phyloP scores from a whole-genome alignment of 768 basidiomycete species.

The Boletus subcaerulescens region DNA sequence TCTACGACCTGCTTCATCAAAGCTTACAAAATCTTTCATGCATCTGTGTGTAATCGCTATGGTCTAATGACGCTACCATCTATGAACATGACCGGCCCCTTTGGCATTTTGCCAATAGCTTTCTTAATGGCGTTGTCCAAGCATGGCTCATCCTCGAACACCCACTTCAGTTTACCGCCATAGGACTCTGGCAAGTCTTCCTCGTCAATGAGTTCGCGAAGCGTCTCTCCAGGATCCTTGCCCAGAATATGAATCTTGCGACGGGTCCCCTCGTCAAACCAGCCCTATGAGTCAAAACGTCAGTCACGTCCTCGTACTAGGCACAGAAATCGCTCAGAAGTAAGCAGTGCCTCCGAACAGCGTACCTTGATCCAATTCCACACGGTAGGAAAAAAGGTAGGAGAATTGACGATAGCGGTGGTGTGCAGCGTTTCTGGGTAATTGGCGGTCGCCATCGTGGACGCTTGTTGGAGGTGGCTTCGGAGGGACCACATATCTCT shows the following conservation, averaged over 20 bases:
- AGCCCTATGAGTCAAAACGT: slow-evolving; percentile 41
- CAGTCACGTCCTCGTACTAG: too few species aligned
- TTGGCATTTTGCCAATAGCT: slow-evolving; percentile 50
- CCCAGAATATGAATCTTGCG: slow-evolving; percentile 76
- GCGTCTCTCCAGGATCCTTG: slow-evolving; percentile 49
- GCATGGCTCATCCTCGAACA: slow-evolving; percentile 61
- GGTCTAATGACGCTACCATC: slow-evolving; percentile 40
- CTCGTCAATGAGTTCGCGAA: slow-evolving; percentile 48
- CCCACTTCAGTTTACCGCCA: slow-evolving; percentile 74
- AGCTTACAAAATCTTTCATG: too few species aligned
- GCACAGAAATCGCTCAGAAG: too few species aligned
- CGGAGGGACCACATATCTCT: slow-evolving; percentile 68
- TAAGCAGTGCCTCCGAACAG: not conserved
- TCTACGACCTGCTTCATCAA: too few species aligned
- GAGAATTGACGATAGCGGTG: slow-evolving; percentile 73
- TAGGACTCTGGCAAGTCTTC: slow-evolving; percentile 62
- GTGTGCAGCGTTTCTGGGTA: slow-evolving; percentile 76
- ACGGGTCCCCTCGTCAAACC: slow-evolving; percentile 79
- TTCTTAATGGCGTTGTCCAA: slow-evolving; percentile 55
- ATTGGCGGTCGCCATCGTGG: slow-evolving; percentile 70
- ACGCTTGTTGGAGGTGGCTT: slow-evolving; percentile 71
- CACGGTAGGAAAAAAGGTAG: slow-evolving; percentile 76
- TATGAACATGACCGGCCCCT: slow-evolving; percentile 51
- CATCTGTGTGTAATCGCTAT: not conserved
- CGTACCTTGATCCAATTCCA: slow-evolving; percentile 82